These are phyloP conservation scores for Aspergillus pseudoterreus DNA, from an alignment of 2,329 filamentous ascomycete species.

Conservation along the genomic window DNA sequence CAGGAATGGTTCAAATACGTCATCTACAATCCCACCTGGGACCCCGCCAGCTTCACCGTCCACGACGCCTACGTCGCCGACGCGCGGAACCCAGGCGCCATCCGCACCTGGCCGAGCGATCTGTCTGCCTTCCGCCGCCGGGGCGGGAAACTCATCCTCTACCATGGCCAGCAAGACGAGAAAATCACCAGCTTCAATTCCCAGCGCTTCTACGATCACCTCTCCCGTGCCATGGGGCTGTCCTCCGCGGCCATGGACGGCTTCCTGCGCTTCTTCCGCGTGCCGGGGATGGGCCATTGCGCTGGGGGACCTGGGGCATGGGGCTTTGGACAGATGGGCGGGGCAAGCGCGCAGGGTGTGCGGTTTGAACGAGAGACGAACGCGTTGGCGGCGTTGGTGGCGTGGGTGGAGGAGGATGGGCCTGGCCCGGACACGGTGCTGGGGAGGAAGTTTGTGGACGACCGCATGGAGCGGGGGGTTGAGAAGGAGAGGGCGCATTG, in stretches of 20 bases:
- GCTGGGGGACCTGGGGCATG: constrained; percentile 3
- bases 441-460: constrained; percentile 7
- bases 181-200: constrained; percentile 11
- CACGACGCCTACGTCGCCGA: constrained; percentile 9
- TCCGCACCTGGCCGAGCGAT: constrained; percentile 25
- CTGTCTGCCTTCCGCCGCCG: constrained; percentile 40
- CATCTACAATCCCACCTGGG: constrained; percentile 31
- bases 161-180: constrained; percentile 26
- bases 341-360: neutral
- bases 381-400: constrained; percentile 7
- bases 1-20: constrained; percentile 19
- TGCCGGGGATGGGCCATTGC: constrained; percentile 9
- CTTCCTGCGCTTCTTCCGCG: constrained; percentile 8
- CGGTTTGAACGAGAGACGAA: constrained; percentile 2
- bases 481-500: constrained; percentile 3
- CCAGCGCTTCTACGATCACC: constrained; percentile 5
- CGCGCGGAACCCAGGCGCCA: constrained; percentile 31
- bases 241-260: constrained; percentile 2
- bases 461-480: constrained; percentile 1
- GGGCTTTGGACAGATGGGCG: constrained; percentile 6
- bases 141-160: constrained; percentile 34
- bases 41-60: constrained; percentile 8
- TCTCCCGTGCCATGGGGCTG: neutral
- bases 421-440: constrained; percentile 1
- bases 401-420: constrained; percentile 8